Evolutionary conservation across 371 early-diverging fungal genomes (phyloP), one percentile per base, ranked within the genome.

Genomic region (Rhizopus microsporus): DNA sequence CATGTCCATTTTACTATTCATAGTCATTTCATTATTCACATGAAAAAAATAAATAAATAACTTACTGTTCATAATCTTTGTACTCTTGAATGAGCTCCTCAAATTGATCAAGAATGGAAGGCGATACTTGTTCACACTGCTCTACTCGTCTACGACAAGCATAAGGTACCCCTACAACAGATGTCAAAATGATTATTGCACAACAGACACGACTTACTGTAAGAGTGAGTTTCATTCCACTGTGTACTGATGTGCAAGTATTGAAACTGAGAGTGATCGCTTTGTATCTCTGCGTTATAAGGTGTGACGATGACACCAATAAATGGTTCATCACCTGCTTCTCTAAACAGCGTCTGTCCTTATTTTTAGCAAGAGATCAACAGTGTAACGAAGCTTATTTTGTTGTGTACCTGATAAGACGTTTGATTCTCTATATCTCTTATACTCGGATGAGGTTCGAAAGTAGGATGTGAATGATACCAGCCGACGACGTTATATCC

Each of bases 381-480:
- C 17, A 38, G n/a, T 35, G 38, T n/a, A 17, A 5, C 17, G n/a
- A 13, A 23, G n/a, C 16, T 44, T 32, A 44, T 29, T 37, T 16
- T 7, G 6, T 38, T 12, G 1, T 46, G 33, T 62, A 75, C 72
- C 63, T 94, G 94, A 68, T 94, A 91, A 2, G 84, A 84, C 32
- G 82, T 80, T 69, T 94, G 94, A 61, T 89, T 93, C 66, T 88
- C 87, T 58, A 92, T 84, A 72, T 94, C 94, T 56, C 92, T 79
- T 23, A 87, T 78, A 50, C 90, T 90, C 42, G 94, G 94, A 30
- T 87, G 80, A 2, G 94, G 91, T 49, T 85, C 84, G 69, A 93
- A 93, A 0, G 89, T 85, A 16, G 94, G 94, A 69, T 94, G 94
- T 40, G 90, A 90, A 66, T 94, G 94, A 71, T 92, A 94, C 94